A percentile compares a stretch with the other conserved stretches of the same genome.
These are phyloP conservation scores for Dryas alaskensis DNA, from an alignment of 306 rosid species.

Conservation along the genomic window DNA sequence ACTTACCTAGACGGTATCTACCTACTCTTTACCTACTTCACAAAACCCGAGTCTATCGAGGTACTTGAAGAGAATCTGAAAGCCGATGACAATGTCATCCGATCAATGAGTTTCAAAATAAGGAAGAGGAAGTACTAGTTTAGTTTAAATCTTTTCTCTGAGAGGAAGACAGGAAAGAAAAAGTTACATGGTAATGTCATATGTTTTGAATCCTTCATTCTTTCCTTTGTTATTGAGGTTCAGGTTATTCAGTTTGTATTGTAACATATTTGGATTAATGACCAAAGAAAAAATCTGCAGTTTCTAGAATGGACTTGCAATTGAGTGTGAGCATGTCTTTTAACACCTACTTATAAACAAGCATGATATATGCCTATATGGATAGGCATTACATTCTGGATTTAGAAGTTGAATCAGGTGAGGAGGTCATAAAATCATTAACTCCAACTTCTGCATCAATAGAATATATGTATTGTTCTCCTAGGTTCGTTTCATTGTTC, in stretches of 20 bases:
- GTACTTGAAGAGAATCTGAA: slow-evolving; percentile 53
- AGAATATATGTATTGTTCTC: background rate
- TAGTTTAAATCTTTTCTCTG: slow-evolving; percentile 22
- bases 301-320: slow-evolving; percentile 11
- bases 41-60: slow-evolving; percentile 62
- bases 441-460: background rate
- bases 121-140: slow-evolving; percentile 68
- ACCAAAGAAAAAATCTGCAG: slow-evolving; percentile 22
- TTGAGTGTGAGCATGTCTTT: too few species aligned
- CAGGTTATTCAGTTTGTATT: slow-evolving; percentile 27
- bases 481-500: background rate
- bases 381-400: background rate
- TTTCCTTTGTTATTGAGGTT: slow-evolving; percentile 23
- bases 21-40: slow-evolving; percentile 81
- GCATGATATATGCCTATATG: too few species aligned
- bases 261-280: slow-evolving; percentile 29
- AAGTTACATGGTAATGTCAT: slow-evolving; percentile 30
- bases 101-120: slow-evolving; percentile 69
- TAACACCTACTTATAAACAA: too few species aligned
- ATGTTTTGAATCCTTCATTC: slow-evolving; percentile 17
- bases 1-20: slow-evolving; percentile 85
- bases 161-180: slow-evolving; percentile 22
- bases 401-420: background rate
- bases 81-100: slow-evolving; percentile 61
- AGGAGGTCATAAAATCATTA: background rate